phyloP scores from a whole-genome alignment of 495 filamentous ascomycete genomes.

The Penicillium coffeae region DNA sequence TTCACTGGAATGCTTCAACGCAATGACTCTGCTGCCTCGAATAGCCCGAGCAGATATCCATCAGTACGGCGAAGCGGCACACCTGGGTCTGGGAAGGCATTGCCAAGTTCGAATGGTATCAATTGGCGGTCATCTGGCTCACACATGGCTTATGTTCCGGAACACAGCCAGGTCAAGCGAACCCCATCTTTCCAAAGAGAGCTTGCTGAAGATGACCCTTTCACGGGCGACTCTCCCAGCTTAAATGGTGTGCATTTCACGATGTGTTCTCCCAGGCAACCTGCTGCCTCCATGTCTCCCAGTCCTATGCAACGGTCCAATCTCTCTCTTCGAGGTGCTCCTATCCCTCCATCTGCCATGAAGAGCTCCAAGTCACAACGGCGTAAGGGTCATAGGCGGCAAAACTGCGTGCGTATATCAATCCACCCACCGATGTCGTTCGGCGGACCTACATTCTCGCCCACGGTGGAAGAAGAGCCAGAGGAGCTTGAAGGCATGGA shows the following conservation, averaged over 20 bases:
- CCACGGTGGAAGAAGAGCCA: conserved; percentile 37
- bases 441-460: conserved; percentile 30
- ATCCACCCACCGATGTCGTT: conserved; percentile 42
- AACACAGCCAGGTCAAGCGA: conserved; percentile 28
- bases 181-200: conserved; percentile 24
- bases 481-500: conserved; percentile 33
- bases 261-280: conserved; percentile 14
- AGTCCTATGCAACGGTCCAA: conserved; percentile 22
- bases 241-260: conserved; percentile 17
- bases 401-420: conserved; percentile 50
- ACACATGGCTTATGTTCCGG: conserved; percentile 19
- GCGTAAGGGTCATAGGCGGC: conserved; percentile 42
- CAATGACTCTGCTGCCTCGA: conserved; percentile 35
- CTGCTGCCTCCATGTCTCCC: conserved; percentile 14
- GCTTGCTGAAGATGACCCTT: conserved; percentile 28
- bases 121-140: conserved; percentile 13
- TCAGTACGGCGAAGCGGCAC: conserved; percentile 17
- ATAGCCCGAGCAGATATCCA: conserved; percentile 18
- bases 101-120: conserved; percentile 1
- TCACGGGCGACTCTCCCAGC: conserved; percentile 21
- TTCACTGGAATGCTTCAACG: conserved; percentile 26
- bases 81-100: conserved; percentile 4
- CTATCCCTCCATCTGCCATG: conserved; percentile 33
- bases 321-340: conserved; percentile 15
- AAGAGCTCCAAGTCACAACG: conserved; percentile 32